Evolutionary conservation across 2,329 filamentous ascomycete genomes (phyloP), one percentile per base, ranked within the genome.

Genomic region (Cercospora zeina): DNA sequence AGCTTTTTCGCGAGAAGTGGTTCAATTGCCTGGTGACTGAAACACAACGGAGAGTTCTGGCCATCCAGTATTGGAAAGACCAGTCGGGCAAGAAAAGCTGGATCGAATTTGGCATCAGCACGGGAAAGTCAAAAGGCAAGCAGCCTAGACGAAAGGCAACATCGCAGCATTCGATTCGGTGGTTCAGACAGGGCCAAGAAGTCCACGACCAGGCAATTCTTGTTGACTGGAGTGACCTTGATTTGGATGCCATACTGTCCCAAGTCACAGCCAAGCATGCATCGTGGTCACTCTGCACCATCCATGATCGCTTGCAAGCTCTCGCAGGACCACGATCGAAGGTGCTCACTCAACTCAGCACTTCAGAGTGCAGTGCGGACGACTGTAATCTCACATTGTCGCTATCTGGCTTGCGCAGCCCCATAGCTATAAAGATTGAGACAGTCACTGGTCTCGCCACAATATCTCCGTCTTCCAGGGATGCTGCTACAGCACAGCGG

Each of bases 61-160:
- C 92, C 9, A 84, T 99, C 34, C 93, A 97, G 71, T 99, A 99
- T 77, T 99, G 95, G 95, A 81, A 85, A 14, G 83, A 85, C 55
- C 85, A 87, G 69, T 82, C 83, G 61, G 85, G 85, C 0, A 81
- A 84, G 14, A 96, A 96, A 79, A 96, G 87, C 74, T 99, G 95
- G 93, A 81, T 99, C 53, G 88, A 97, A 67, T 81, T 99, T 55
- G 93, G 92, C 9, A 85, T 96, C 36, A 83, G 87, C 62, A 92
- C 87, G 71, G 88, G 88, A 33, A 79, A 73, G 63, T 65, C 70
- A 9, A 51, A 63, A 14, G 31, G 59, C n/a, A 47, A 24, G 7
- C 33, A 72, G 68, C 61, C 77, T 74, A 62, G 72, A 68, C 55
- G 75, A 71, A 65, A 62, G 1, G 34, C 68, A 11, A 73, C 68